Evolutionary conservation across 2,329 filamentous ascomycete genomes (phyloP).

Genomic region (Chaetomium strumarium): DNA sequence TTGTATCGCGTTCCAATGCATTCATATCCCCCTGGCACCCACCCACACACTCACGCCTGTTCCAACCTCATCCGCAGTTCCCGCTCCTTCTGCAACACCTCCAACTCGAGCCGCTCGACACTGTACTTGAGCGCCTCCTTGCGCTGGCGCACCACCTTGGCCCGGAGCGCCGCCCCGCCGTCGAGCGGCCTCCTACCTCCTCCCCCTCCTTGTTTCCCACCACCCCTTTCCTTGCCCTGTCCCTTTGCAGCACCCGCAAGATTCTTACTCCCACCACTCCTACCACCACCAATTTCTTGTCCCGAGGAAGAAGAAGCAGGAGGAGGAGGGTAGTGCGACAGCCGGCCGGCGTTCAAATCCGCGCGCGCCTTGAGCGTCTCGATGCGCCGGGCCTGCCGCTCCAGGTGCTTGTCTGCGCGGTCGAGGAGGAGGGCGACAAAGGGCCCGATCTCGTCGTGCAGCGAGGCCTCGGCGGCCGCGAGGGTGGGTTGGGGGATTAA

Average conservation of each 20-base stretch:
- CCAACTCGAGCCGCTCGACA: conserved; percentile 77
- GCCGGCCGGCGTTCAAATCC: conserved; percentile 72
- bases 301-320: neutral
- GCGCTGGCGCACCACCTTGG: conserved; percentile 64
- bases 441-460: conserved; percentile 85
- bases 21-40: neutral
- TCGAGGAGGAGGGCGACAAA: conserved; percentile 73
- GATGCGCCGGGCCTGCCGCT: conserved; percentile 76
- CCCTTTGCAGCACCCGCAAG: conserved; percentile 4
- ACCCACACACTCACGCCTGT: conserved; percentile 17
- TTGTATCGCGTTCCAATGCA: neutral
- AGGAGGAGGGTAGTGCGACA: conserved; percentile 31
- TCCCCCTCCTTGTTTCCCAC: conserved; percentile 11
- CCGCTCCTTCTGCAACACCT: conserved; percentile 70
- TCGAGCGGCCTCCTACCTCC: conserved; percentile 48
- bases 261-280: neutral
- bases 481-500: conserved; percentile 81
- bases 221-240: conserved; percentile 16
- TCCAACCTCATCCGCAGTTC: conserved; percentile 44
- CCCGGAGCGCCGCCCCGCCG: conserved; percentile 44
- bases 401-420: conserved; percentile 76
- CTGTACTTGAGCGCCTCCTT: conserved; percentile 83
- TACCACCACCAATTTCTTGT: neutral
- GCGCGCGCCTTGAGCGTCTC: conserved; percentile 76
- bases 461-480: conserved; percentile 71